Evolutionary conservation across 331 rosid species (phyloP), one percentile per base, ranked within the genome.

Genomic region (Quercus tomentella): DNA sequence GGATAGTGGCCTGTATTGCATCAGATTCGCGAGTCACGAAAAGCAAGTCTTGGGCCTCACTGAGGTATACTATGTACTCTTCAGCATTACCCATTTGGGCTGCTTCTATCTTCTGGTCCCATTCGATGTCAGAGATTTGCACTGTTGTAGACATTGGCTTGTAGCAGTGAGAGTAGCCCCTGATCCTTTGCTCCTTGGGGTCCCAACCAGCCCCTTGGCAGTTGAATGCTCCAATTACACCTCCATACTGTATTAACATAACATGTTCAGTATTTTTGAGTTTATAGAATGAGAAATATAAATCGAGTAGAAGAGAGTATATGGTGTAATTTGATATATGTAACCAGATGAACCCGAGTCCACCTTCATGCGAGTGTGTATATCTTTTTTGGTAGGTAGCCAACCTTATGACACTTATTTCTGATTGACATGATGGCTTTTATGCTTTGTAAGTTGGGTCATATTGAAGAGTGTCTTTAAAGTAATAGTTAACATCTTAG

Each of bases 131-230:
- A 25, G 56, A 65, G 21, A 87, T 89, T 80, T 90, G 94, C 3
- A 92, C 73, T 52, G 87, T 68, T 35, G 91, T 61, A 21, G 85
- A 72, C 21, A 86, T 80, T 35, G 89, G 72, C 74, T 89, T 87
- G 89, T 88, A 91, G 79, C 90, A 87, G 61, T 88, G 89, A 2
- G 92, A 73, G 81, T 81, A 84, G 49, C 96, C 95, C 63, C 73
- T 89, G 70, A 92, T 66, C 23, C 75, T 80, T 14, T 81, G 76
- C 68, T 63, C 82, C 78, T 91, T 84, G 3, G 91, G 88, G 74
- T 91, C 94, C 97, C 93, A 92, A 14, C 97, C 94, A 17, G 92
- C 94, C 41, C 96, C 97, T 89, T 94, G 97, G 77, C 96, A 94
- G 70, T 94, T 92, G 88, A 92, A 94, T 52, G 93, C 92, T 58